phyloP scores from a whole-genome alignment of 371 early-diverging fungal genomes.

The Dichotomocladium elegans region DNA sequence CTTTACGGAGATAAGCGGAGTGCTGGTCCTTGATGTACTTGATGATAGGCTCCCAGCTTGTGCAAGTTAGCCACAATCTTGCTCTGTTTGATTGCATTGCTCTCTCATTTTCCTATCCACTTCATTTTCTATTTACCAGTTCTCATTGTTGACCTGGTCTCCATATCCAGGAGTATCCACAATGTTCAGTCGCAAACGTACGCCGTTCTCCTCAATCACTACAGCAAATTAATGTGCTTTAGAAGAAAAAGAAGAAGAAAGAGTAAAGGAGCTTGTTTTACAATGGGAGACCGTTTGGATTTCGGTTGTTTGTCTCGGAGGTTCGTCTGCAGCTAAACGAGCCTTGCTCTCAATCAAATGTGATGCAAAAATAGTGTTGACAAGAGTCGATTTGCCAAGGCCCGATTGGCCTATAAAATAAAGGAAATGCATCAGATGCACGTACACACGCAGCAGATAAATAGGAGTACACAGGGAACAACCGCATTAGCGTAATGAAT shows the following conservation, averaged over 20 bases:
- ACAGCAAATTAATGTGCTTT: constrained; percentile 2
- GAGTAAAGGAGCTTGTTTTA: too few species aligned
- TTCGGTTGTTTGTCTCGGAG: constrained; percentile 80
- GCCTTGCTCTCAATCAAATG: constrained; percentile 86
- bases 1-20: constrained; percentile 84
- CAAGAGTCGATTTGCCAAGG: constrained; percentile 97
- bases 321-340: constrained; percentile 68
- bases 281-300: constrained; percentile 80
- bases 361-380: constrained; percentile 92
- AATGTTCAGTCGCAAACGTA: constrained; percentile 79
- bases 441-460: background rate
- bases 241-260: too few species aligned
- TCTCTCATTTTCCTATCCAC: background rate
- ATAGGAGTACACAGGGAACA: background rate
- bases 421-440: background rate
- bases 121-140: constrained; percentile 67
- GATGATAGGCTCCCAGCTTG: constrained; percentile 88
- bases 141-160: constrained; percentile 86
- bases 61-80: too few species aligned
- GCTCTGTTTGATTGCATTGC: background rate
- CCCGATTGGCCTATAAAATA: constrained; percentile 94
- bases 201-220: constrained; percentile 84
- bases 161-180: constrained; percentile 82
- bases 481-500: too few species aligned
- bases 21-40: constrained; percentile 93